Evolutionary conservation across 345 rosid genomes (phyloP).

Genomic region (Arabidopsis suecica): DNA sequence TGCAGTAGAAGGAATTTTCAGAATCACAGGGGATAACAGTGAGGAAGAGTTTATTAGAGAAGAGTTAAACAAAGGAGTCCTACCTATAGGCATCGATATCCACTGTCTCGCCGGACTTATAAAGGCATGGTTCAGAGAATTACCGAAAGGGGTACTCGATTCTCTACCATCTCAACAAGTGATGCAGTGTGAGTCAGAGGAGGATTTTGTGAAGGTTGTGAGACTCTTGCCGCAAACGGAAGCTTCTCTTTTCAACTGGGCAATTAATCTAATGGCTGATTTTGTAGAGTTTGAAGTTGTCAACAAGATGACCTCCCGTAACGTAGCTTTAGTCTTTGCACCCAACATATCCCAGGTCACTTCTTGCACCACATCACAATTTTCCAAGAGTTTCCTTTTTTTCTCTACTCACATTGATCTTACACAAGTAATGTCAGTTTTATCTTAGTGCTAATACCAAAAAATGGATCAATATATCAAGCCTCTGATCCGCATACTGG

Average conservation of each 20-base stretch:
- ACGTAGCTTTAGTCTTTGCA: conserved; percentile 88
- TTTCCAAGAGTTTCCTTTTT: background rate
- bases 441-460: background rate
- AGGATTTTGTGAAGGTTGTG: conserved; percentile 74
- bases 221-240: conserved; percentile 80
- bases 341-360: conserved; percentile 94
- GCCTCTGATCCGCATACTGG: background rate
- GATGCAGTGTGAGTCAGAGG: conserved; percentile 81
- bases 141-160: conserved; percentile 82
- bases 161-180: conserved; percentile 76
- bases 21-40: conserved; percentile 81
- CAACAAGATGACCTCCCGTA: conserved; percentile 95
- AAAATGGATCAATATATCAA: background rate
- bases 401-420: background rate
- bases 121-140: conserved; percentile 92
- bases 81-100: conserved; percentile 70
- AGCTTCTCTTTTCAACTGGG: conserved; percentile 82
- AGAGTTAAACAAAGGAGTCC: conserved; percentile 72
- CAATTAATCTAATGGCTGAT: conserved; percentile 88
- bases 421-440: background rate
- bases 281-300: conserved; percentile 68
- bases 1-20: conserved; percentile 88
- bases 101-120: conserved; percentile 89
- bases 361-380: conserved; percentile 18
- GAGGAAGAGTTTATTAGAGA: conserved; percentile 86